Percentiles rank a stretch among this genome's conserved stretches.
Conservation (phyloP, 352 stramenopile species). For the Globisporangium paddicum region DNA sequence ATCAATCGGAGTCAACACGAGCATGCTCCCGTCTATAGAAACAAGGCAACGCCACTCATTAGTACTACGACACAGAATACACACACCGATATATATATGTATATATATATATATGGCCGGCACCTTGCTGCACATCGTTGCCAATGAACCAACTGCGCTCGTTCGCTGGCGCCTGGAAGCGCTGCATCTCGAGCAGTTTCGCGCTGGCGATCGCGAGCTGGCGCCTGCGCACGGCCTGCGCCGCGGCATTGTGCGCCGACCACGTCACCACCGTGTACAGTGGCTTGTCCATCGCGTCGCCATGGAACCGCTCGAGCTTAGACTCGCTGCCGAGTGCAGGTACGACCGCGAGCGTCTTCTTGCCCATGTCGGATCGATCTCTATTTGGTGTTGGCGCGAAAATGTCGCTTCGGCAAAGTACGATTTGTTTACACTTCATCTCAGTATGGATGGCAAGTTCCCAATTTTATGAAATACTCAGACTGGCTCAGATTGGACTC, state of each 20-base stretch:
- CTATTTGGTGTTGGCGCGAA: too few relatives aligned
- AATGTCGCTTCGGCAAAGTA: too few relatives aligned
- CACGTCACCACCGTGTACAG: slow-evolving; percentile 49
- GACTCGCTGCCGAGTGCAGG: slow-evolving; percentile 30
- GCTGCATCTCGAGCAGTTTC: slow-evolving; percentile 61
- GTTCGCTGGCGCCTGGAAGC: slow-evolving; percentile 35
- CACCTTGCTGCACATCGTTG: slow-evolving; percentile 63
- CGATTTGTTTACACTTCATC: too few relatives aligned
- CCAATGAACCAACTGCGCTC: slow-evolving; percentile 72
- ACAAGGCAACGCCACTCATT: not conserved
- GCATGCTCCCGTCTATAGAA: slow-evolving; percentile 44
- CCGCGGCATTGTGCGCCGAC: slow-evolving; percentile 18
- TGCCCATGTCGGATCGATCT: slow-evolving; percentile 32
- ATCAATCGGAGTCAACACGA: slow-evolving; percentile 64
- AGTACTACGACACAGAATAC: not conserved
- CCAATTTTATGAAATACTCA: too few relatives aligned
- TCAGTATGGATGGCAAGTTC: too few relatives aligned
- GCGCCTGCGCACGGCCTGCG: slow-evolving; percentile 23
- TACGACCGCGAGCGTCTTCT: slow-evolving; percentile 46
- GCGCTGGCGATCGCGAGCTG: slow-evolving; percentile 49
- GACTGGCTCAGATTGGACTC: too few relatives aligned
- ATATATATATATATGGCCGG: not conserved
- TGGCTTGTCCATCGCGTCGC: slow-evolving; percentile 45
- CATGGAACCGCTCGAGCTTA: slow-evolving; percentile 61
- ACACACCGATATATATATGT: not conserved